A percentile compares a stretch with the other conserved stretches of the same genome.
phyloP scores from a whole-genome alignment of 768 basidiomycete species.

The Boletus bicolor region DNA sequence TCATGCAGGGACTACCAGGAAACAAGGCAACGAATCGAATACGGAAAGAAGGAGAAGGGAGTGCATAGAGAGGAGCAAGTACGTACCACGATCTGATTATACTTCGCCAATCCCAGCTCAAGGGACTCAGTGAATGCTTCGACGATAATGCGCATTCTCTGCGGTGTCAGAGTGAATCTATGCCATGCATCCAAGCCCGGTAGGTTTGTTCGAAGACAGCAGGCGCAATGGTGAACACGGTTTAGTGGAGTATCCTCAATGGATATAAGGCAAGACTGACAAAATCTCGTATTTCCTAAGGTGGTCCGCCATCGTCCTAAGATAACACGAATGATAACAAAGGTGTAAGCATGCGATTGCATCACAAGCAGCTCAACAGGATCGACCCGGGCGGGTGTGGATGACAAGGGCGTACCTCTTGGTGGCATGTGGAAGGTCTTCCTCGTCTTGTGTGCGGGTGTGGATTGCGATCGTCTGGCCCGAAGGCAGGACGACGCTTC shows the following conservation, averaged over 20 bases:
- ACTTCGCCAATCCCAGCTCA: conserved; percentile 79
- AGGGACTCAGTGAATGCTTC: conserved; percentile 93
- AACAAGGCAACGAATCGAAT: conserved; percentile 5
- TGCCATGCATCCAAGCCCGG: neutral
- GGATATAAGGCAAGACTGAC: conserved; percentile 44
- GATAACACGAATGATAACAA: neutral
- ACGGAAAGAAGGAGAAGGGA: neutral
- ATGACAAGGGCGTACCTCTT: conserved; percentile 61
- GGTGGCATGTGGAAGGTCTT: conserved; percentile 88
- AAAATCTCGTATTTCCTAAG: conserved; percentile 85
- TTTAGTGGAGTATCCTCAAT: conserved; percentile 2
- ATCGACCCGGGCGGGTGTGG: neutral
- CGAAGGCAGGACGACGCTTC: conserved; percentile 64
- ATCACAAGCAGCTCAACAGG: neutral
- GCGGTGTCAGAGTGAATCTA: conserved; percentile 84
- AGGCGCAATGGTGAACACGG: neutral
- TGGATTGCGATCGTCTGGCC: conserved; percentile 84
- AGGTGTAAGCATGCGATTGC: conserved; percentile 4
- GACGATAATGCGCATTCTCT: conserved; percentile 94
- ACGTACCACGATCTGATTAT: conserved; percentile 84
- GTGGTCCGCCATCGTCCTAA: conserved; percentile 90
- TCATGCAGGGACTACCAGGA: neutral
- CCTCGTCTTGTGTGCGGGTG: conserved; percentile 83
- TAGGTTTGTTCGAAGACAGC: neutral
- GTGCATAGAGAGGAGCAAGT: neutral